Percentiles rank a stretch among this genome's conserved stretches.
These are phyloP conservation scores for Corynespora cassiicola DNA, from an alignment of 2,329 filamentous ascomycete genomes.

Conservation along the genomic window DNA sequence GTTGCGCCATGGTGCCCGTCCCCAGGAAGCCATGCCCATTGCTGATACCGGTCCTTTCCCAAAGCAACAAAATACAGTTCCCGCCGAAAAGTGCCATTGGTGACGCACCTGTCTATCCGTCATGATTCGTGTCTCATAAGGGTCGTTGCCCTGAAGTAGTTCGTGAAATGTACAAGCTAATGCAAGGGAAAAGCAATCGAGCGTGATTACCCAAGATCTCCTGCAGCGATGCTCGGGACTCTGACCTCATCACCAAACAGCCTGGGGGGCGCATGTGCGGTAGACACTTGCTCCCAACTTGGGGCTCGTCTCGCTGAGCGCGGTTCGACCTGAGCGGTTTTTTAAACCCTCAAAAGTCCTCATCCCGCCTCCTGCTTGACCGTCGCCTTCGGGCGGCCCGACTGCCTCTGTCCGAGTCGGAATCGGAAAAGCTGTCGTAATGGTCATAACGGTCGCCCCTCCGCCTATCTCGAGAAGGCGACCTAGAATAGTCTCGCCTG, in stretches of 20 bases:
- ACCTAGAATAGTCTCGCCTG: constrained; percentile 17
- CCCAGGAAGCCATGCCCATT: neutral
- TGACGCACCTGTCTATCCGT: constrained; percentile 8
- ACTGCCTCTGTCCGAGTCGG: constrained; percentile 18
- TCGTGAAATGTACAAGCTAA: no score
- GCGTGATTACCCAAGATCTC: no score
- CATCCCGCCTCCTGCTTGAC: constrained; percentile 13
- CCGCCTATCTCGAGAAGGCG: constrained; percentile 19
- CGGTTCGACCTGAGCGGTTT: no score
- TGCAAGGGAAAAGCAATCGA: no score
- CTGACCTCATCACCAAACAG: no score
- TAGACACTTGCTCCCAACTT: no score
- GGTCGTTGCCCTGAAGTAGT: no score
- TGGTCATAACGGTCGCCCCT: constrained; percentile 14
- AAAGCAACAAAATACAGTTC: constrained; percentile 1
- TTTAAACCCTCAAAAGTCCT: constrained; percentile 4
- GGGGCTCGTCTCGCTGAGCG: no score
- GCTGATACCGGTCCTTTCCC: neutral
- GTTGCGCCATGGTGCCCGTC: no score
- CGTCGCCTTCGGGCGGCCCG: constrained; percentile 15
- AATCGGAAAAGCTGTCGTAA: constrained; percentile 18
- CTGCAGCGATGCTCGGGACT: no score
- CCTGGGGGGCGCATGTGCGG: no score
- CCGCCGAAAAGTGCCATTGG: constrained; percentile 3
- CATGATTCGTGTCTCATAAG: constrained; percentile 4